Evolutionary conservation across 2,329 filamentous ascomycete genomes (phyloP), one percentile per base, ranked within the genome.

Genomic region (Phialemoniopsis sp.): DNA sequence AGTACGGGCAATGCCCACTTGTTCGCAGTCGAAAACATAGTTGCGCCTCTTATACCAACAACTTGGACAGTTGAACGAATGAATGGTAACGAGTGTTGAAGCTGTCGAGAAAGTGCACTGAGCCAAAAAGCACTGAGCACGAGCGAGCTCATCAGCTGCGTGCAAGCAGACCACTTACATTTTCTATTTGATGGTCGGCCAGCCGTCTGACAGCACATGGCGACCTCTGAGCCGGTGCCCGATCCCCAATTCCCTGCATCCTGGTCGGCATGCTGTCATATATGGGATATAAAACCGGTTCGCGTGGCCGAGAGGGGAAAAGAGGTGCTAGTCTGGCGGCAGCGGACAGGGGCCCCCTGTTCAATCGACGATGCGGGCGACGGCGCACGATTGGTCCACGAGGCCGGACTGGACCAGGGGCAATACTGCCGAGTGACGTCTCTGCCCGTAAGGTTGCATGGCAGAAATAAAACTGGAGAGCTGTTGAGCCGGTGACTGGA

Each of bases 381-480:
- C 12, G 34, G 31, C 30, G n/a, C 29, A 8, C 48, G 29, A 52
- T 57, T 54, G 52, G 53, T 16, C 21, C 16, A n/a, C 29, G 12
- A 13, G 32, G 35, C 21, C 29, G n/a, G 34, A 41, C 35, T n/a
- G 14, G 28, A 39, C 34, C 47, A 48, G 47, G 48, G 49, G 44
- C 39, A 10, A 34, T 29, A 18, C 40, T 47, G 47, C 41, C 44
- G 41, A 36, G 54, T 58, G 55, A 56, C 55, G 54, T 54, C 42
- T 43, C 21, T 26, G 21, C 29, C 42, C 14, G 33, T 18, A 32
- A 36, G 38, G 10, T 37, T 42, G 34, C 39, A 44, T 38, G 30
- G 14, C n/a, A 21, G 15, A n/a, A 39, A 39, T 19, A 19, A 17
- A 26, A 10, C 6, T 26, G 21, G 21, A 26, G 21, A 26, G 21